A percentile compares a stretch with the other conserved stretches of the same genome.
Evolutionary conservation across 1,284 basidiomycete species (phyloP).

Genomic region (Butyriboletus regius): DNA sequence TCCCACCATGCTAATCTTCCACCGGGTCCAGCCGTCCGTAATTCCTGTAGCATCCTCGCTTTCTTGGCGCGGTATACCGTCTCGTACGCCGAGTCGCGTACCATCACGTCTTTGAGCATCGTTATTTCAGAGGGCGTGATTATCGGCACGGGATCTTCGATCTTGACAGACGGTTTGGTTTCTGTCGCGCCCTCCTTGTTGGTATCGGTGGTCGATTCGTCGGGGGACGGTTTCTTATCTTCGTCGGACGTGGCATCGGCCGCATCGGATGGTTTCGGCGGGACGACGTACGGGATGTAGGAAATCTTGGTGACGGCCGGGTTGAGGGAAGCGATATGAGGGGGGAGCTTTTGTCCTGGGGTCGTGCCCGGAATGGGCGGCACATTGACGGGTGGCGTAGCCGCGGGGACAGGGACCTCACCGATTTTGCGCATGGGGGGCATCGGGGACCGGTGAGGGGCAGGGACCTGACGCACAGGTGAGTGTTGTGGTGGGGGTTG

Average conservation of each 20-base stretch:
- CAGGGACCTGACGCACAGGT: constrained; percentile 17
- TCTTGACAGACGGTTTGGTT: constrained; percentile 11
- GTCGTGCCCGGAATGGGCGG: constrained; percentile 26
- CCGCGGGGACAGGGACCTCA: constrained; percentile 17
- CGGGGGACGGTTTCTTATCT: constrained; percentile 22
- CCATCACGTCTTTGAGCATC: constrained; percentile 42
- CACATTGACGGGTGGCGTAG: constrained; percentile 18
- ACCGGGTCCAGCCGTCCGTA: constrained; percentile 24
- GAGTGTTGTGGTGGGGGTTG: constrained; percentile 30
- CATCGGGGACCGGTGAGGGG: constrained; percentile 23
- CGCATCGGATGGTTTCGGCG: constrained; percentile 17
- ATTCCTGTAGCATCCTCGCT: constrained; percentile 26
- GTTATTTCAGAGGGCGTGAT: constrained; percentile 38
- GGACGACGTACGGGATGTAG: constrained; percentile 25
- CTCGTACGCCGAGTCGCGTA: constrained; percentile 43
- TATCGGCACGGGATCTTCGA: constrained; percentile 30
- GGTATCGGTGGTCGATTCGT: constrained; percentile 9
- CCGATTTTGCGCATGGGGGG: constrained; percentile 19
- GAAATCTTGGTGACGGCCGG: constrained; percentile 31
- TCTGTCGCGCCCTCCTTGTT: constrained; percentile 21
- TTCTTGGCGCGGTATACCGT: constrained; percentile 30
- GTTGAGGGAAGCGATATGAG: constrained; percentile 31
- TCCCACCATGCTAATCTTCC: constrained; percentile 31
- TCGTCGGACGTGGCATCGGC: constrained; percentile 19
- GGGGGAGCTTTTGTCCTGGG: constrained; percentile 30